A percentile compares a stretch with the other conserved stretches of the same genome.
phyloP scores from a whole-genome alignment of 2,329 filamentous ascomycete genomes.

The Teratosphaeria gauchensis region DNA sequence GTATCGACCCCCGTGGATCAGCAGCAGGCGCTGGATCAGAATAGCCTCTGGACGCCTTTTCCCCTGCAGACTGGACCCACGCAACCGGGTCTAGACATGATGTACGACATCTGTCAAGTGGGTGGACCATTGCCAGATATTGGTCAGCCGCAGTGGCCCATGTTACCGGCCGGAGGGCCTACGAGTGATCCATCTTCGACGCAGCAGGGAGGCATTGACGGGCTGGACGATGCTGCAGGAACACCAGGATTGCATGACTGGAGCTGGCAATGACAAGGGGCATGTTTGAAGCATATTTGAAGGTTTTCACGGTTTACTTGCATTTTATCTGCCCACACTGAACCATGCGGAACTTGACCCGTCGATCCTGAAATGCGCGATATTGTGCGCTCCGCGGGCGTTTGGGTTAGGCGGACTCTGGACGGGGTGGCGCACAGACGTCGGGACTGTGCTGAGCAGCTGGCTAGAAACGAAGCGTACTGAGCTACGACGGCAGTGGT shows the following conservation, averaged over 20 bases:
- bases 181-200: constrained; percentile 2
- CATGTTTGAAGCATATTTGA: background rate
- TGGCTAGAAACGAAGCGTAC: no score
- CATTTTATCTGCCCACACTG: background rate
- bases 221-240: constrained; percentile 2
- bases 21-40: constrained; percentile 8
- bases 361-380: background rate
- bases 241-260: constrained; percentile 4
- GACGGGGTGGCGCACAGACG: no score
- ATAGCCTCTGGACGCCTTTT: constrained; percentile 31
- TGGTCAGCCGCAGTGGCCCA: constrained; percentile 4
- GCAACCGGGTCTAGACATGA: constrained; percentile 3
- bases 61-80: constrained; percentile 31
- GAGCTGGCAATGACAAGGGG: constrained; percentile 6
- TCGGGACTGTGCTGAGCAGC: background rate
- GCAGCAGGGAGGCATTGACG: constrained; percentile 12
- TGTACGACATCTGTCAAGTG: constrained; percentile 11
- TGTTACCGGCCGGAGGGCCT: background rate
- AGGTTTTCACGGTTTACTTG: background rate
- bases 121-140: constrained; percentile 2
- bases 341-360: no score
- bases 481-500: no score
- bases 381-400: background rate
- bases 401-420: background rate
- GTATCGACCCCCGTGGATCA: constrained; percentile 13